phyloP scores from a whole-genome alignment of 768 basidiomycete species.

The Mycena chlorophos region DNA sequence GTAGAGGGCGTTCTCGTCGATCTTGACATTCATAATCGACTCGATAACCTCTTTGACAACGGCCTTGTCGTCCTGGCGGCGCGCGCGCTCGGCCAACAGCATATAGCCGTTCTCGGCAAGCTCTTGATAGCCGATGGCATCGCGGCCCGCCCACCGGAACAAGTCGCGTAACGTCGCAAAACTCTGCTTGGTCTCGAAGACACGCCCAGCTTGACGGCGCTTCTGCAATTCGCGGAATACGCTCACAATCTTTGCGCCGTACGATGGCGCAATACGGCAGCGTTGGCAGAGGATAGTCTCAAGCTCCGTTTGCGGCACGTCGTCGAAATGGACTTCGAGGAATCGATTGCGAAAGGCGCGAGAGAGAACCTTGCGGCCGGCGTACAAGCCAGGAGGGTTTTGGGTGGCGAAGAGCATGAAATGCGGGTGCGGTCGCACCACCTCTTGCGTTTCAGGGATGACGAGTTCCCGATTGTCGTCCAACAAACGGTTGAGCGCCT shows the following conservation, averaged over 20 bases:
- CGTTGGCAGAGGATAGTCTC: slow-evolving; percentile 93
- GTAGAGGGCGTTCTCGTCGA: slow-evolving; percentile 76
- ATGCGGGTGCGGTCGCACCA: slow-evolving; percentile 88
- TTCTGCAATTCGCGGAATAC: slow-evolving; percentile 95
- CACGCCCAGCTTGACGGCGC: slow-evolving; percentile 83
- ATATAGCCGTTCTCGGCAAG: slow-evolving; percentile 97
- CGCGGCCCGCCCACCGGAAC: slow-evolving; percentile 94
- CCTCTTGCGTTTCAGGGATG: slow-evolving; percentile 94
- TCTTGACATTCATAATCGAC: slow-evolving; percentile 79
- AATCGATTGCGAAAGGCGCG: slow-evolving; percentile 97
- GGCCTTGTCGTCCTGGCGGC: slow-evolving; percentile 80
- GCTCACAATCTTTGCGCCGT: slow-evolving; percentile 83
- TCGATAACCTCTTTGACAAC: slow-evolving; percentile 95
- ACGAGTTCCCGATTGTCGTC: slow-evolving; percentile 97
- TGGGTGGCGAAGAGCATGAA: slow-evolving; percentile 99
- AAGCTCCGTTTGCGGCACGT: slow-evolving; percentile 91
- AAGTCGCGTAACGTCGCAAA: slow-evolving; percentile 96
- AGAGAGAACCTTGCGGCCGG: slow-evolving; percentile 90
- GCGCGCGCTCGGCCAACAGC: slow-evolving; percentile 89
- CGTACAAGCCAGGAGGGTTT: slow-evolving; percentile 95
- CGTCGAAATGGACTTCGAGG: slow-evolving; percentile 95
- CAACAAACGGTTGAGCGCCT: slow-evolving; percentile 92
- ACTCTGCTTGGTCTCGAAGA: slow-evolving; percentile 97
- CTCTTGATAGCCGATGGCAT: slow-evolving; percentile 87
- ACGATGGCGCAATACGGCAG: slow-evolving; percentile 91